Conservation (phyloP, 345 rosid species). For the Boechera retrofracta region DNA sequence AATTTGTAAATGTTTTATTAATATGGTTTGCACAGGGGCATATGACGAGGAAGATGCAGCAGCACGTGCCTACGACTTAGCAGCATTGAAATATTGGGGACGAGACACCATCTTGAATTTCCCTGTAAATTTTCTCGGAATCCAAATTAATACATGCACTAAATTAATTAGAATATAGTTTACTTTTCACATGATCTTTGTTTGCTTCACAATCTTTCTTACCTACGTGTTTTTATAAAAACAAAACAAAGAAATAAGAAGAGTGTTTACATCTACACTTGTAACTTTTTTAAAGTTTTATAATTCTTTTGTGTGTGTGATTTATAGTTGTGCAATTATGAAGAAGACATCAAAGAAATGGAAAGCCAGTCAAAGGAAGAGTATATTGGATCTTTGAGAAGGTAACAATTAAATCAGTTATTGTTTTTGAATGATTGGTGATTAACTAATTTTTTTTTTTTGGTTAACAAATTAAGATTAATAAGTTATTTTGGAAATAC, state of each 20-base stretch:
- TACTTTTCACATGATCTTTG: slow-evolving; percentile 31
- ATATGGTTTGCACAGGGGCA: slow-evolving; percentile 60
- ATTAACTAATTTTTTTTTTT: neutral
- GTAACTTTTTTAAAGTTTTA: neutral
- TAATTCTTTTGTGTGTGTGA: neutral
- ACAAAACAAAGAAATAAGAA: neutral
- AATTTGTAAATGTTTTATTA: neutral
- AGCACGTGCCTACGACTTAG: slow-evolving; percentile 95
- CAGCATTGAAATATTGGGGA: slow-evolving; percentile 97
- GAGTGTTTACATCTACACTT: neutral
- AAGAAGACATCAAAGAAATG: slow-evolving; percentile 76
- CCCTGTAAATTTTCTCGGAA: slow-evolving; percentile 58
- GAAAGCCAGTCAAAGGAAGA: slow-evolving; percentile 81
- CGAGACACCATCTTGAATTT: slow-evolving; percentile 83
- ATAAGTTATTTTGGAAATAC: neutral
- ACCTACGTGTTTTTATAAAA: neutral
- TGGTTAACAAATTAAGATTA: neutral
- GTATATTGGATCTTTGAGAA: slow-evolving; percentile 87
- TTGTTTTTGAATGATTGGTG: neutral
- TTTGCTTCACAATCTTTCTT: slow-evolving; percentile 34
- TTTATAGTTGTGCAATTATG: slow-evolving; percentile 62
- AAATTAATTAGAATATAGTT: neutral
- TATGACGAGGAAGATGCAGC: slow-evolving; percentile 93
- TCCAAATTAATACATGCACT: neutral
- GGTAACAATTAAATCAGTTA: slow-evolving; percentile 46